Percentiles rank a stretch among this genome's conserved stretches.
Evolutionary conservation across 441 rosid genomes (phyloP).

Genomic region (Brassica hybrid): DNA sequence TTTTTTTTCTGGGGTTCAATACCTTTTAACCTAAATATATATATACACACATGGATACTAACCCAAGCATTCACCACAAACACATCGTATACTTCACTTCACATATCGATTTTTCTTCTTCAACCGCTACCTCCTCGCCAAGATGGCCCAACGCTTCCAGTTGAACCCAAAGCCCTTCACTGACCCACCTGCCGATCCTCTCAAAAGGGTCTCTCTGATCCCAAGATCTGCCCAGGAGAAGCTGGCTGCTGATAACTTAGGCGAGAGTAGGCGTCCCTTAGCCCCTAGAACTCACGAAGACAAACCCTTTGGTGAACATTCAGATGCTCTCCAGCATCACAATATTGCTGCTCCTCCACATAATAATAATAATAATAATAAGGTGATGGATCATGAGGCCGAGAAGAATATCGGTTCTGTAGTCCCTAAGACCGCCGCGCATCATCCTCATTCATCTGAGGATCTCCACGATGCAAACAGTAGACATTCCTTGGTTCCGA

Average conservation of each 20-base stretch:
- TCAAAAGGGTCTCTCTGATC: slow-evolving; percentile 39
- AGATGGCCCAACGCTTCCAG: slow-evolving; percentile 34
- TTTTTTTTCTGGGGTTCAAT: neutral
- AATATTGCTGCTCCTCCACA: slow-evolving; percentile 25
- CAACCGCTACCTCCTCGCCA: slow-evolving; percentile 19
- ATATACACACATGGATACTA: neutral
- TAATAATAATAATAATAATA: neutral
- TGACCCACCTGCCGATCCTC: slow-evolving; percentile 28
- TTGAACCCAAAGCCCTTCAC: slow-evolving; percentile 28
- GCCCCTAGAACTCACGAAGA: slow-evolving; percentile 27
- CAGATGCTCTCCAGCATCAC: slow-evolving; percentile 25
- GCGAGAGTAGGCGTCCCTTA: slow-evolving; percentile 39
- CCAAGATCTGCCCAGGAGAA: slow-evolving; percentile 43
- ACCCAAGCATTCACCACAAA: slow-evolving; percentile 30
- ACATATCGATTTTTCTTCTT: slow-evolving; percentile 7
- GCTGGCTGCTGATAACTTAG: slow-evolving; percentile 31
- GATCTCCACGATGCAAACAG: slow-evolving; percentile 23
- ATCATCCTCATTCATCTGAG: slow-evolving; percentile 31
- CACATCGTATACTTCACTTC: slow-evolving; percentile 21
- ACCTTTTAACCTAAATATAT: neutral
- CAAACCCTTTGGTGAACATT: slow-evolving; percentile 24
- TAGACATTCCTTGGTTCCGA: slow-evolving; percentile 35
- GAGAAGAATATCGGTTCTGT: slow-evolving; percentile 29
- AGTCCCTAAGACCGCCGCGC: slow-evolving; percentile 29
- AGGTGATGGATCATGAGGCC: slow-evolving; percentile 33